Evolutionary conservation across 306 rosid genomes (phyloP).

Genomic region (Vicia sativa): DNA sequence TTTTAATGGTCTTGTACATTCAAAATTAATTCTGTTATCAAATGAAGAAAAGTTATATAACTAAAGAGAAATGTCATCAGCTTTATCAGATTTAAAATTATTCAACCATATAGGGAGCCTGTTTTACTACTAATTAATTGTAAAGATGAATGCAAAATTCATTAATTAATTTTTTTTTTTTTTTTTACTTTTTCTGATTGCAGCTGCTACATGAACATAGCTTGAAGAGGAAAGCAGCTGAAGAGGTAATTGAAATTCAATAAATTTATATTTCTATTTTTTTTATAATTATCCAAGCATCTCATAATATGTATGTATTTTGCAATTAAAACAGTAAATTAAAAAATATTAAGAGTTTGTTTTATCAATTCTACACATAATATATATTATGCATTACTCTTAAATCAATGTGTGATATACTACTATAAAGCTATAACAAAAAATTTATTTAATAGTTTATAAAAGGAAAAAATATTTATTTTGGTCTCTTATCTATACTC

Average conservation of each 20-base stretch:
- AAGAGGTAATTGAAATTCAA: constrained; percentile 45
- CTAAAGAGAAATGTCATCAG: constrained; percentile 38
- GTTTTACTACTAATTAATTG: not conserved
- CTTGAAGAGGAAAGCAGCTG: constrained; percentile 74
- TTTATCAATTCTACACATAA: too few species aligned
- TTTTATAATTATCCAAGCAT: too few species aligned
- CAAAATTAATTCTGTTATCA: not conserved
- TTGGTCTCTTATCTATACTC: too few species aligned
- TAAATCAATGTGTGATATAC: too few species aligned
- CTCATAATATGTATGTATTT: not conserved
- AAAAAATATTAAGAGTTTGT: too few species aligned
- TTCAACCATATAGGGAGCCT: constrained; percentile 7
- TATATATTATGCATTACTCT: too few species aligned
- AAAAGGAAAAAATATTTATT: too few species aligned
- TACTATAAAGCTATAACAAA: too few species aligned
- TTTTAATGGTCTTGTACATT: constrained; percentile 32
- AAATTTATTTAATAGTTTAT: too few species aligned
- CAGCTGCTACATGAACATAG: constrained; percentile 77
- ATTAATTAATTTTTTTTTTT: constrained; percentile 25
- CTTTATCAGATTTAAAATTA: constrained; percentile 41
- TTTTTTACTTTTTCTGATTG: constrained; percentile 6
- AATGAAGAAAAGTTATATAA: constrained; percentile 34
- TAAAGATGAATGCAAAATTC: not conserved
- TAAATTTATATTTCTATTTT: not conserved
- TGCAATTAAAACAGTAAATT: too few species aligned